Conservation (phyloP, 208 protist species). For the Angomonas deanei region DNA sequence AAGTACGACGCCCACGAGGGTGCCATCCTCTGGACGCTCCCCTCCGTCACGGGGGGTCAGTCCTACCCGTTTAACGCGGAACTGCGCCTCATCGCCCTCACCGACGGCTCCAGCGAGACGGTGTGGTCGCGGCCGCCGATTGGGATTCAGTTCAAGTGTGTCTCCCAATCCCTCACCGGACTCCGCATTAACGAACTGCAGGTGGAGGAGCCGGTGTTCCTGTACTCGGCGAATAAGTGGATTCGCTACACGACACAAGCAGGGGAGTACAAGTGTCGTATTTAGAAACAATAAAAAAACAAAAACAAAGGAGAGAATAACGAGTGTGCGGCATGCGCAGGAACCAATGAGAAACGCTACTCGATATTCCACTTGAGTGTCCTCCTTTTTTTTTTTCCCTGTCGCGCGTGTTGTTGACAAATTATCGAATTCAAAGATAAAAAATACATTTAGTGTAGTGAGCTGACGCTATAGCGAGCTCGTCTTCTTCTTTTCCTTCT, state of each 20-base stretch:
- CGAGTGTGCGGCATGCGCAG: no score
- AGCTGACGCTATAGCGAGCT: conserved; percentile 1
- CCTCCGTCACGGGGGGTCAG: conserved; percentile 67
- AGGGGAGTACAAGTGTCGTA: conserved; percentile 96
- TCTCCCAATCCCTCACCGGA: conserved; percentile 95
- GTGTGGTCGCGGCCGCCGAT: conserved; percentile 94
- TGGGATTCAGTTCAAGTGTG: conserved; percentile 91
- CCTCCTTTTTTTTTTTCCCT: no score
- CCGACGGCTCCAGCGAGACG: conserved; percentile 51
- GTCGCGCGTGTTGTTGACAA: no score
- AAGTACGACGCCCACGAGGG: conserved; percentile 85
- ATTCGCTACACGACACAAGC: conserved; percentile 97
- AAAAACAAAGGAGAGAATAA: not conserved
- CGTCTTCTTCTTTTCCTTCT: not conserved
- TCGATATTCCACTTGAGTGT: no score
- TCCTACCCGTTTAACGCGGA: conserved; percentile 87
- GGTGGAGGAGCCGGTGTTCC: conserved; percentile 56
- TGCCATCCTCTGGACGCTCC: conserved; percentile 92
- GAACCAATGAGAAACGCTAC: no score
- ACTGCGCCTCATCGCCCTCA: conserved; percentile 86
- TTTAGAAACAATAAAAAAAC: conserved; percentile 13
- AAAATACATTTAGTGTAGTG: no score
- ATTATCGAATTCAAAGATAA: no score
- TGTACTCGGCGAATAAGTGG: conserved; percentile 95
- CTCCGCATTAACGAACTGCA: conserved; percentile 95